Percentiles rank a stretch among this genome's conserved stretches.
phyloP scores from a whole-genome alignment of 306 rosid species.

The Abrus pulchellus region DNA sequence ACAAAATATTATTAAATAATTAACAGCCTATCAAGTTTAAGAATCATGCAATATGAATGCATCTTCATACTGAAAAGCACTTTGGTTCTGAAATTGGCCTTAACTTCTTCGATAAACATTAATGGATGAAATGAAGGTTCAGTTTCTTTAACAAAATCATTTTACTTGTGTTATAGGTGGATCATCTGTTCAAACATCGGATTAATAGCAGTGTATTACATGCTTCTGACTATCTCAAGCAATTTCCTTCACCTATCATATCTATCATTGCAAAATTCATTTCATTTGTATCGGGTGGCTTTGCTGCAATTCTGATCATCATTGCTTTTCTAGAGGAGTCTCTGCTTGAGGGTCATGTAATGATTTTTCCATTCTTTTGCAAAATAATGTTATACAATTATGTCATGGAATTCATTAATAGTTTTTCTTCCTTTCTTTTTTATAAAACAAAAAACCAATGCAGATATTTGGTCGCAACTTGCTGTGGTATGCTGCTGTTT shows the following conservation, averaged over 20 bases:
- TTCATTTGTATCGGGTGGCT: constrained; percentile 92
- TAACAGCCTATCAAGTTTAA: too few relatives aligned
- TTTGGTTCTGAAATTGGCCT: neutral
- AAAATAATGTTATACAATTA: neutral
- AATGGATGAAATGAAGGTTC: constrained; percentile 10
- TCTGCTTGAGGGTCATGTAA: constrained; percentile 96
- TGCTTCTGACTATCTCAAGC: constrained; percentile 88
- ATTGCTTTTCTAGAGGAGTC: constrained; percentile 93
- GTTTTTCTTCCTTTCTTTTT: neutral
- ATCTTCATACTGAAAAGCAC: too few relatives aligned
- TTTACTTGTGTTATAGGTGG: constrained; percentile 70
- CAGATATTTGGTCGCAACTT: constrained; percentile 96
- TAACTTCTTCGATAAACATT: neutral
- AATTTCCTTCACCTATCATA: constrained; percentile 92
- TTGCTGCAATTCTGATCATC: constrained; percentile 92
- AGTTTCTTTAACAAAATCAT: neutral
- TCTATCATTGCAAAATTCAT: constrained; percentile 87
- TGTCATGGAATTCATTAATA: constrained; percentile 27
- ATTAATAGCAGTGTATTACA: constrained; percentile 79
- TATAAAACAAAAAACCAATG: constrained; percentile 2
- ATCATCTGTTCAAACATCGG: constrained; percentile 94
- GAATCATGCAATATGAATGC: too few relatives aligned
- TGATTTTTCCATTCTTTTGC: constrained; percentile 33
- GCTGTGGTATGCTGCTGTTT: constrained; percentile 97
- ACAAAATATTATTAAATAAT: too few relatives aligned